Percentiles rank a stretch among this genome's conserved stretches.
phyloP scores from a whole-genome alignment of 768 basidiomycete genomes.

The Pleurotus giganteus region DNA sequence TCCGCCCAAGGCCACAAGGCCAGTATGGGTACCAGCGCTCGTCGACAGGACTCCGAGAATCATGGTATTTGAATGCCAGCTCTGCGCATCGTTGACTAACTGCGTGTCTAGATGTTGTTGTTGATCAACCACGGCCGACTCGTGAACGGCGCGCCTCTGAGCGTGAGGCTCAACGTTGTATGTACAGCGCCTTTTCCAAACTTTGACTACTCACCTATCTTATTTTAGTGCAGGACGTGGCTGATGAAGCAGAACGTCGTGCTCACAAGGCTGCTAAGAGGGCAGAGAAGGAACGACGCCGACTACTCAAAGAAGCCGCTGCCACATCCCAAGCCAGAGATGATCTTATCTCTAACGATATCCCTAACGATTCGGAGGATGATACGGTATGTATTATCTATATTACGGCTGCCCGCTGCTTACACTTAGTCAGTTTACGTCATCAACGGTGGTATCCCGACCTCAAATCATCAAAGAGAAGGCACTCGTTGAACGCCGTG shows the following conservation, averaged over 20 bases:
- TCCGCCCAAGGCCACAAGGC: too few species aligned
- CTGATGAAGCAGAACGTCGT: not conserved
- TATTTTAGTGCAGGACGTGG: not conserved
- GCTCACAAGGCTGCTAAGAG: not conserved
- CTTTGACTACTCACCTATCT: not conserved
- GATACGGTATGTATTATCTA: not conserved
- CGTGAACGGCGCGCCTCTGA: not conserved
- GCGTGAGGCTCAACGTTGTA: not conserved
- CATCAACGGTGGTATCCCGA: not conserved
- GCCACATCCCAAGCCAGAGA: not conserved
- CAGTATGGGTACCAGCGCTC: too few species aligned
- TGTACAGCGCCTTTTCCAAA: not conserved
- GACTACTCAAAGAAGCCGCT: not conserved
- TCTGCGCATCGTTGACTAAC: too few species aligned
- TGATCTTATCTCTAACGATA: not conserved
- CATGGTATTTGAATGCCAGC: too few species aligned
- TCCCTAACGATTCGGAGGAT: not conserved
- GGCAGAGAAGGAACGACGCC: not conserved
- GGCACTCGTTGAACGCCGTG: conserved; percentile 7
- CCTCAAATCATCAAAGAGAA: conserved; percentile 6
- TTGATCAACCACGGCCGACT: not conserved
- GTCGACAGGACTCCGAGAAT: too few species aligned
- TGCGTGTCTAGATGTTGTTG: too few species aligned
- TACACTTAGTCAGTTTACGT: conserved; percentile 1
- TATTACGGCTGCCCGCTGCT: not conserved